Base-by-base conservation (phyloP, 1,284 basidiomycete genomes). In the Ceratobasidium sp. region DNA sequence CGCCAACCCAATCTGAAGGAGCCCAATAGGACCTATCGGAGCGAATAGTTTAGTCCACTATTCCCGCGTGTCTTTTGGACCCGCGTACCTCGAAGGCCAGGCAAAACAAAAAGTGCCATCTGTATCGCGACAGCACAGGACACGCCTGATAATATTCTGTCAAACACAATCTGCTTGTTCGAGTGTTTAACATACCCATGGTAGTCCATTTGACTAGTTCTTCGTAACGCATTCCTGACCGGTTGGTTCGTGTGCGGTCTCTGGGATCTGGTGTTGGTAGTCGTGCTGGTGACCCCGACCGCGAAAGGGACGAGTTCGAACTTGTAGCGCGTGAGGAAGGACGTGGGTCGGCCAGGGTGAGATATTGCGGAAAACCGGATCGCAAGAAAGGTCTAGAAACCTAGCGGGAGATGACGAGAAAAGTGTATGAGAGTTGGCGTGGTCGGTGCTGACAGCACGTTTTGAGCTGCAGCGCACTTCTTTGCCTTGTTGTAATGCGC, bases 131-230 rank as follows among this genome's bases (percentile, higher is more conserved):
- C 56, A 21, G 56, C 67, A 16, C 44, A 60, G 23, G 67, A 71
- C 9, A 71, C 46, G 25, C 56, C 67, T 71, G 44, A 71, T 36
- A 58, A 44, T n/a, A 25, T 40, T 25, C 25, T 21, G 36, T 60
- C 46, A 58, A 21, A 58, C 23, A 40, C n/a, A n/a, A 18, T 11
- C 8, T 7, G 14, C 18, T 46, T 25, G 46, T 8, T 38, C n/a
- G 42, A 58, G 16, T 40, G 28, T 33, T 38, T 9, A 4, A 48
- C 60, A 12, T 38, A 60, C 67, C 67, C 11, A 71, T 61, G 21
- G 67, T 71, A 5, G 56, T 71, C 67, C 56, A 71, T 40, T 46
- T 46, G 18, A 71, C 46, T 21, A 71, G 54, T 28, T 71, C 67
- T 48, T 71, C 67, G 18, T 23, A 71, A 38, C 67, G 67, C 67